Percentiles rank a stretch among this genome's conserved stretches.
Evolutionary conservation across 768 basidiomycete genomes (phyloP).

Genomic region (Kwoniella europaea): DNA sequence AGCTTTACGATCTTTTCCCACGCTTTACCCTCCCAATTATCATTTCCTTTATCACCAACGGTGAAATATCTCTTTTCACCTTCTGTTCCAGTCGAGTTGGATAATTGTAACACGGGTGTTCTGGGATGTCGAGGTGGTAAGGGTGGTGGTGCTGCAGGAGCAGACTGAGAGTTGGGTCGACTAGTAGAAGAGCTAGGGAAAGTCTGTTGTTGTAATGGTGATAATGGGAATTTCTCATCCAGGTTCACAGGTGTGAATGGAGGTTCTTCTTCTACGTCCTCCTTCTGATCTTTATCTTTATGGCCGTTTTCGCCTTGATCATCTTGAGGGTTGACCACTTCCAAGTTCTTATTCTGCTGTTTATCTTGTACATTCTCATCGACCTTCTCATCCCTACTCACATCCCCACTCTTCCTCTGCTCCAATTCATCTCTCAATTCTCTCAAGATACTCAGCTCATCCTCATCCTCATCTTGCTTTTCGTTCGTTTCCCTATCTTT

Average conservation of each 20-base stretch:
- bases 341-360: background rate
- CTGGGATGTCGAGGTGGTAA: constrained; percentile 26
- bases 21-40: constrained; percentile 53
- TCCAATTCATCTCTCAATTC: constrained; percentile 20
- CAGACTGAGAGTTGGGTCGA: background rate
- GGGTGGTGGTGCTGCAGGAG: constrained; percentile 30
- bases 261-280: background rate
- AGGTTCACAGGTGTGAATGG: constrained; percentile 22
- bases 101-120: constrained; percentile 5
- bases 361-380: too few relatives aligned
- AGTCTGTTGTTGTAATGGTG: constrained; percentile 13
- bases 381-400: background rate
- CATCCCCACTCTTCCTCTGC: constrained; percentile 2
- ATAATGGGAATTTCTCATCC: constrained; percentile 24
- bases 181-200: constrained; percentile 9
- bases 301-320: background rate
- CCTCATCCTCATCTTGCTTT: constrained; percentile 3
- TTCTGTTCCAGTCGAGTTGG: background rate
- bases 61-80: constrained; percentile 36
- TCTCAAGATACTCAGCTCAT: constrained; percentile 2
- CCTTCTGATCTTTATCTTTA: background rate
- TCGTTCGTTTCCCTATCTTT: background rate
- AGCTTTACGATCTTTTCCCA: constrained; percentile 53
- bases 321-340: background rate
- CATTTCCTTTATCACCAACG: constrained; percentile 14